A percentile compares a stretch with the other conserved stretches of the same genome.
These are phyloP conservation scores for Globisporangium barbulae DNA, from an alignment of 352 stramenopile genomes.

Conservation along the genomic window DNA sequence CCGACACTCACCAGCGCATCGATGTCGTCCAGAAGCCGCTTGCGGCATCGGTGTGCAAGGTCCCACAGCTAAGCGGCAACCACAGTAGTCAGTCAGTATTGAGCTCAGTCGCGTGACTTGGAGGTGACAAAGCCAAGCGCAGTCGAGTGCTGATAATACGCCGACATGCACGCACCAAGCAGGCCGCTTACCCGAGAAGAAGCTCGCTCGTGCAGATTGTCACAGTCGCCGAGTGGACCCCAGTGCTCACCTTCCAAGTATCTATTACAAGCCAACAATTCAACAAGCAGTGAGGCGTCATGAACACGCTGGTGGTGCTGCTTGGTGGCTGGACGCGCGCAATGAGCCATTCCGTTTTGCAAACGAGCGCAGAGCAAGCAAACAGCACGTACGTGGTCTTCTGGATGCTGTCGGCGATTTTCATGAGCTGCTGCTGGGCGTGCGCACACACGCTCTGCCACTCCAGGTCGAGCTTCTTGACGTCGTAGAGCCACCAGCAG, in stretches of 20 bases:
- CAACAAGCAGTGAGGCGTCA: neutral
- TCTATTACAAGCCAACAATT: conserved; percentile 19
- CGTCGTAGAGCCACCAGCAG: conserved; percentile 66
- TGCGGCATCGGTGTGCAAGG: conserved; percentile 62
- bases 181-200: conserved; percentile 37
- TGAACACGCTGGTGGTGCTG: neutral
- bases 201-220: conserved; percentile 43
- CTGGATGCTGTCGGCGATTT: conserved; percentile 67
- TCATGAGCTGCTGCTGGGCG: conserved; percentile 60
- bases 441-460: conserved; percentile 45
- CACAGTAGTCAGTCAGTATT: neutral
- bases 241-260: conserved; percentile 68
- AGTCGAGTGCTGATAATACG: neutral
- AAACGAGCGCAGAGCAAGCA: neutral
- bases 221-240: conserved; percentile 48
- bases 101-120: neutral
- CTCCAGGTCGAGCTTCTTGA: conserved; percentile 62
- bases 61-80: conserved; percentile 48
- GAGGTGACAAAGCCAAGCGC: neutral
- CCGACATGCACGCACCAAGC: conserved; percentile 4
- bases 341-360: neutral
- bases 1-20: conserved; percentile 36
- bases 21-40: conserved; percentile 47
- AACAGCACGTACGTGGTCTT: conserved; percentile 59
- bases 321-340: too few species aligned